Evolutionary conservation across 257 asterid species (phyloP), one percentile per base, ranked within the genome.

Genomic region (Ophiorrhiza pumila): DNA sequence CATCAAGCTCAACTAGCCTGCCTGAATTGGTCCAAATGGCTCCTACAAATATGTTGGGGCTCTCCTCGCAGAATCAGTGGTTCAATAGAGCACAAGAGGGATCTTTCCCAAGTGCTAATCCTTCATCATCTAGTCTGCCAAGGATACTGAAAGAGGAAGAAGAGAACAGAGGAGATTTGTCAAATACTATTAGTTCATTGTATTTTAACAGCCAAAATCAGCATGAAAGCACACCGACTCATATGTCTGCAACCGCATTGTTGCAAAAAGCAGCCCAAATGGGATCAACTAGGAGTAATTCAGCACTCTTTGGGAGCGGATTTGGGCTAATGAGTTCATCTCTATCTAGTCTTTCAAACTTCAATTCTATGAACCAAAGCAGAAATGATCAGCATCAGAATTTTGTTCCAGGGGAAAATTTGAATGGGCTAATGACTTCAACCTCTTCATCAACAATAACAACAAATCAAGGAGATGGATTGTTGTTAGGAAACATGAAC

Each of bases 261-360:
- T 80, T 92, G 8, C 96, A 92, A 74, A 92, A 83, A 47, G 98
- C 98, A 53, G 92, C 98, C 7, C 96, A 87, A 64, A 86, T 92
- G 90, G 98, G 98, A 37, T 92, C 98, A 23, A 90, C 94, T 0
- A 83, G 91, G 52, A 77, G 82, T 79, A 82, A 78, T 23, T 76
- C 92, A 4, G 32, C 85, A 0, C 46, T 81, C 2, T 83, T 85
- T 43, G 81, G 84, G 9, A 73, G 14, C 35, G 91, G 87, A 29
- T 88, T 88, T 57, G 93, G 92, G 15, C 80, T 83, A 4, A 83
- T 87, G 86, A 76, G 74, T 45, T 76, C 91, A 53, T 76, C 89
- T 43, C 61, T 83, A 52, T 72, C 90, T 1, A 69, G 31, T 62
- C 78, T 80, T 15, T 83, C 80, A 1, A 84, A 73, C 29, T 78